These are phyloP conservation scores for Cenchrus americanus DNA, from an alignment of 176 grass and related monocot genomes.

Conservation along the genomic window DNA sequence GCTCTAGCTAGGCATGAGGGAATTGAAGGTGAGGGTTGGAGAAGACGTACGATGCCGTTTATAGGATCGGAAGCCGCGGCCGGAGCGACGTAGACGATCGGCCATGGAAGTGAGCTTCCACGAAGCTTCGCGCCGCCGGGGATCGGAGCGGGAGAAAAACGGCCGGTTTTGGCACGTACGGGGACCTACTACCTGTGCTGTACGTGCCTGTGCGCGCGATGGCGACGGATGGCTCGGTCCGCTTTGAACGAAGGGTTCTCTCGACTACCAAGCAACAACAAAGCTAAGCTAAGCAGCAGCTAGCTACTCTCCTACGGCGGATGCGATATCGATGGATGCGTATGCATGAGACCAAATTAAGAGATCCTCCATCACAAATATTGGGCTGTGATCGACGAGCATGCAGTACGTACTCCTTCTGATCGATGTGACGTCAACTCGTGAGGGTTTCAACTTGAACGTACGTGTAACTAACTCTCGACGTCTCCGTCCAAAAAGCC, in stretches of 20 bases:
- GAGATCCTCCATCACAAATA: not conserved
- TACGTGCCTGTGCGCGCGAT: not conserved
- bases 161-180: not conserved
- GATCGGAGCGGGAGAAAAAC: conserved; percentile 36
- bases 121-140: conserved; percentile 52
- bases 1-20: not conserved
- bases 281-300: too few species aligned
- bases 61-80: not conserved
- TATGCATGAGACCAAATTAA: not conserved
- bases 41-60: conserved; percentile 1
- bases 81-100: not conserved
- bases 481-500: not conserved
- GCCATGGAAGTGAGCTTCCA: conserved; percentile 37
- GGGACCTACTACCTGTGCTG: conserved; percentile 9
- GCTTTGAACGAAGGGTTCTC: conserved; percentile 35
- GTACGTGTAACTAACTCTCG: not conserved
- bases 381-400: too few species aligned
- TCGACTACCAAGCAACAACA: not conserved
- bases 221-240: not conserved
- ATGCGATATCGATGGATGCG: not conserved
- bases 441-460: not conserved
- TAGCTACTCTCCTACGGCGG: not conserved
- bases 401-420: too few species aligned
- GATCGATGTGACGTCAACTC: not conserved
- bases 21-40: conserved; percentile 14